These are phyloP conservation scores for Xanthoconium separans DNA, from an alignment of 1,284 basidiomycete genomes.

Conservation along the genomic window DNA sequence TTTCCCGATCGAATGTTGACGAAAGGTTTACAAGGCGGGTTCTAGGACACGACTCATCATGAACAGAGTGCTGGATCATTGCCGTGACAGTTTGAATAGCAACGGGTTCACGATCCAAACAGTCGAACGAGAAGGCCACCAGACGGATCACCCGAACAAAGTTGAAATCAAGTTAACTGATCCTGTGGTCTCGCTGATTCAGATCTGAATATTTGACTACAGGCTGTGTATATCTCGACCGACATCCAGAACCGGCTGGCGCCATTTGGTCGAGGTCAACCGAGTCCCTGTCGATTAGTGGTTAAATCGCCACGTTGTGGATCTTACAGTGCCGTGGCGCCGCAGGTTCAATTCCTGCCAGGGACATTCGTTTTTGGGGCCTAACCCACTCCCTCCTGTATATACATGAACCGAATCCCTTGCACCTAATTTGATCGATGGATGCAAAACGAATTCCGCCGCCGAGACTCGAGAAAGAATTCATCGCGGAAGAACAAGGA, in stretches of 20 bases:
- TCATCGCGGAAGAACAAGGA: background rate
- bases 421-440: background rate
- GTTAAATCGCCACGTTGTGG: conserved; percentile 57
- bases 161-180: no score
- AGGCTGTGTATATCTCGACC: no score
- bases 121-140: no score
- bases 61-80: no score
- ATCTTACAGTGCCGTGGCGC: conserved; percentile 43
- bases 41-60: no score
- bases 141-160: no score
- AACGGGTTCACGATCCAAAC: no score
- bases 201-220: no score
- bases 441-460: conserved; percentile 1
- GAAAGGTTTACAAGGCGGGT: background rate
- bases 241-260: background rate
- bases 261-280: no score
- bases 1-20: background rate
- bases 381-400: background rate
- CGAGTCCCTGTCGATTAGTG: conserved; percentile 51
- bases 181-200: no score
- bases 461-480: conserved; percentile 1
- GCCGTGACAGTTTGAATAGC: background rate
- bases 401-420: background rate
- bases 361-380: conserved; percentile 30
- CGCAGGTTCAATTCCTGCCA: conserved; percentile 48